These are phyloP conservation scores for Arthrocladium fulminans DNA, from an alignment of 2,329 filamentous ascomycete genomes.

Conservation along the genomic window DNA sequence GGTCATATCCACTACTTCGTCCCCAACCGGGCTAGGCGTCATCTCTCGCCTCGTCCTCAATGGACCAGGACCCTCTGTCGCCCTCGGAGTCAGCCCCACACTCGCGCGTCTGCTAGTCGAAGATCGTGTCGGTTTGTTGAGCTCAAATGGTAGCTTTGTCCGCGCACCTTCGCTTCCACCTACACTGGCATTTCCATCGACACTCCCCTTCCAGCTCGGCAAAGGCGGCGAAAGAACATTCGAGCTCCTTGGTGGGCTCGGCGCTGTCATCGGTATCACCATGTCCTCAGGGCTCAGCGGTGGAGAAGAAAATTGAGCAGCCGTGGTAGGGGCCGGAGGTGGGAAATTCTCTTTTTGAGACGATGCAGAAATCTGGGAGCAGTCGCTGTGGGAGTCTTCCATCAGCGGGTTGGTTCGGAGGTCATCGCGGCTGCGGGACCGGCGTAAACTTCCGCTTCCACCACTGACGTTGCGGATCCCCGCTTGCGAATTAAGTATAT, in stretches of 20 bases:
- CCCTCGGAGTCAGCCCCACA: background rate
- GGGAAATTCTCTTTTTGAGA: background rate
- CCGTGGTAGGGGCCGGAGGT: background rate
- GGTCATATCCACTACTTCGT: constrained; percentile 4
- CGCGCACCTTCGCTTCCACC: background rate
- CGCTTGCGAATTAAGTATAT: background rate
- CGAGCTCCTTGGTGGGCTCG: background rate
- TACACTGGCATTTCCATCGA: background rate
- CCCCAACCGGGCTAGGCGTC: constrained; percentile 1
- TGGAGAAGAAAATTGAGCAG: background rate
- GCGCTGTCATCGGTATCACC: constrained; percentile 1
- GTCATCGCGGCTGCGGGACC: background rate
- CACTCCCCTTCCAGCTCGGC: background rate
- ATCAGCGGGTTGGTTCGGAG: background rate
- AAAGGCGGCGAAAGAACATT: background rate
- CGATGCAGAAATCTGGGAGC: background rate
- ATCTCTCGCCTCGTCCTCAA: constrained; percentile 4
- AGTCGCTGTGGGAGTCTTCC: background rate
- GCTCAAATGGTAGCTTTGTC: background rate
- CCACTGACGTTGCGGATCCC: background rate
- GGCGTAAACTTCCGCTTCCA: background rate
- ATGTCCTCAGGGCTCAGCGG: background rate
- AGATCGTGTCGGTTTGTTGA: background rate
- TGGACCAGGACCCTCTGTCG: constrained; percentile 1
- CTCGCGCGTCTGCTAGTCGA: background rate